These are phyloP conservation scores for Stachybotrys echinatus DNA, from an alignment of 2,329 filamentous ascomycete genomes.

Conservation along the genomic window DNA sequence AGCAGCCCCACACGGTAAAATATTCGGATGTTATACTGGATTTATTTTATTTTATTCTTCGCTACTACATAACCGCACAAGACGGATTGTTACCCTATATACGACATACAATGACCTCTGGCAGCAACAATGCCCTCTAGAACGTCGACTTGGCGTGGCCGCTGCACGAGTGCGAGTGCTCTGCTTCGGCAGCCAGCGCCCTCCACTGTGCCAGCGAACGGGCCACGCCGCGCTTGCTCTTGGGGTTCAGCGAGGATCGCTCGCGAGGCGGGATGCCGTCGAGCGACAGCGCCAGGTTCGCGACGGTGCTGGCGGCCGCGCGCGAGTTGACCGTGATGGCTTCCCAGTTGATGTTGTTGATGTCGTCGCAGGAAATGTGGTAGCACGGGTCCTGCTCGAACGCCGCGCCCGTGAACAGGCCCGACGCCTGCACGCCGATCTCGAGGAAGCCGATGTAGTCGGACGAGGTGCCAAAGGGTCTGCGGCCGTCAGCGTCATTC, in stretches of 20 bases:
- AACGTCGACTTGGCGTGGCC: background rate
- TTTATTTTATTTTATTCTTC: too few relatives aligned
- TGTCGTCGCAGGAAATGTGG: conserved; percentile 27
- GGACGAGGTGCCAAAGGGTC: conserved; percentile 25
- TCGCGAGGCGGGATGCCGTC: conserved; percentile 17
- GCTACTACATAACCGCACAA: too few relatives aligned
- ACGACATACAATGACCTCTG: too few relatives aligned
- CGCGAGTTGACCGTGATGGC: conserved; percentile 24
- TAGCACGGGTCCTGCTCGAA: conserved; percentile 16
- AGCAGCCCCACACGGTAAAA: too few relatives aligned
- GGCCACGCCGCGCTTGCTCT: conserved; percentile 8
- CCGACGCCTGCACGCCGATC: conserved; percentile 28
- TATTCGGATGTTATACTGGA: too few relatives aligned
- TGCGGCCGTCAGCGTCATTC: conserved; percentile 8
- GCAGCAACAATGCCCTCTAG: background rate
- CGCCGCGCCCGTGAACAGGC: conserved; percentile 31
- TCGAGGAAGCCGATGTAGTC: conserved; percentile 33
- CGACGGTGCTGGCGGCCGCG: conserved; percentile 41
- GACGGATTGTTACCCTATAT: too few relatives aligned
- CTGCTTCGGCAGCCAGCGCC: background rate
- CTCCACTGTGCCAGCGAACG: conserved; percentile 9
- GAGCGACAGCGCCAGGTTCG: conserved; percentile 21
- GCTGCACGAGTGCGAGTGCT: background rate
- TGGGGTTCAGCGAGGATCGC: conserved; percentile 13
- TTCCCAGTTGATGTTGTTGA: conserved; percentile 27